A percentile compares a stretch with the other conserved stretches of the same genome.
These are phyloP conservation scores for Stropharia rugosoannulata DNA, from an alignment of 768 basidiomycete genomes.

Conservation along the genomic window DNA sequence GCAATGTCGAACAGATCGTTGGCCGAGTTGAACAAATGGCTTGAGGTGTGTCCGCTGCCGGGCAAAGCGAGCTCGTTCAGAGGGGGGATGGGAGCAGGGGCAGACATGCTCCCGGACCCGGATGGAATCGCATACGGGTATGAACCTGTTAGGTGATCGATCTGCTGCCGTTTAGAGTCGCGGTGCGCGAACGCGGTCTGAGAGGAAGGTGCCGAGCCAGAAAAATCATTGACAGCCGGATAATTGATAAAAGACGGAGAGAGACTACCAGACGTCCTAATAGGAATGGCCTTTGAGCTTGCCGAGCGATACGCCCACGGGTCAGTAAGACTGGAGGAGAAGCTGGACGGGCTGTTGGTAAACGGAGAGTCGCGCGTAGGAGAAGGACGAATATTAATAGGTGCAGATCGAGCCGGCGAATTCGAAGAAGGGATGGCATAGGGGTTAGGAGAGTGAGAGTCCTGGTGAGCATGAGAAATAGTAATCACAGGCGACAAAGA, in stretches of 20 bases:
- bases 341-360: neutral
- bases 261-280: neutral
- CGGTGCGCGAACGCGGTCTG: neutral
- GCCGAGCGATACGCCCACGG: neutral
- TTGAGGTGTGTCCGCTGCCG: conserved; percentile 2
- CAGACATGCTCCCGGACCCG: neutral
- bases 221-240: neutral
- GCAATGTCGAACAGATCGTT: neutral
- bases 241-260: neutral
- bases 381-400: neutral
- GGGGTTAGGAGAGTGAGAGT: neutral
- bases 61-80: conserved; percentile 3
- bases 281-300: neutral
- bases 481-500: neutral
- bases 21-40: neutral
- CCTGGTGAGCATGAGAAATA: conserved; percentile 1
- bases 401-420: neutral
- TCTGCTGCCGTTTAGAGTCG: neutral
- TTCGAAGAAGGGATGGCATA: neutral
- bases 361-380: neutral
- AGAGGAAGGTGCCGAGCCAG: neutral
- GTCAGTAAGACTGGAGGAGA: neutral
- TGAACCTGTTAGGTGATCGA: neutral
- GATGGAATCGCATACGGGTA: neutral
- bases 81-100: neutral